Base-by-base conservation (phyloP, 1,284 basidiomycete species). In the Ustilago loliicola region DNA sequence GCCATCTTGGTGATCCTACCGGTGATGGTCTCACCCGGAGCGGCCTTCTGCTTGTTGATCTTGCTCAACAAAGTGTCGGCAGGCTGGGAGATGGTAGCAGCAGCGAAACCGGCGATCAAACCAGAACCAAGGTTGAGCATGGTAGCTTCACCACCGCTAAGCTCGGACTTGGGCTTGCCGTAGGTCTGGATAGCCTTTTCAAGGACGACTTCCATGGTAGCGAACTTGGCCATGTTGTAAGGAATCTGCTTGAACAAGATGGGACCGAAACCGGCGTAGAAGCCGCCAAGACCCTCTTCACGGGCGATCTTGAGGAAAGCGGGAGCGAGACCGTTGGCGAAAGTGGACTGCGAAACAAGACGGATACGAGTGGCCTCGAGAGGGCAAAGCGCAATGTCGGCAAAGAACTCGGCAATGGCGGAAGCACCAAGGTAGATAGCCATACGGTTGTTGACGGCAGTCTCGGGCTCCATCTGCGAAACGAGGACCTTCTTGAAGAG, bases 1-100 rank as follows among this genome's bases (percentile, higher is more conserved):
- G 85, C 76, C 86, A 89, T 88, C 78, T 86, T 83, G 81, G 89
- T 77, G 76, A 90, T 86, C 63, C 89, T 87, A 67, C 88, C 88
- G 52, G 87, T 85, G 79, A 87, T 87, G 23, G 87, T 88, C 87
- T 90, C 88, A 67, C 89, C 89, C 70, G 89, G 89, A 47, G 83
- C 80, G 70, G 89, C 89, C 88, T 89, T 89, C 86, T 88, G 87
- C 89, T 90, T 90, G 89, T 90, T 90, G 87, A 90, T 89, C 88
- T 89, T 90, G 75, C 86, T 89, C 83, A 87, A 89, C 38, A 85
- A 72, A 4, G 85, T 86, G 79, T 86, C 85, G 61, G 85, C 85
- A 58, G 85, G 85, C 67, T 86, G 85, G 48, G 85, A 86, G 80
- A 86, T 83, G 74, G 80, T 79, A 56, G 85, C 85, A 32, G 85